Evolutionary conservation across 345 rosid species (phyloP).

Genomic region (Citrus cavaleriei): DNA sequence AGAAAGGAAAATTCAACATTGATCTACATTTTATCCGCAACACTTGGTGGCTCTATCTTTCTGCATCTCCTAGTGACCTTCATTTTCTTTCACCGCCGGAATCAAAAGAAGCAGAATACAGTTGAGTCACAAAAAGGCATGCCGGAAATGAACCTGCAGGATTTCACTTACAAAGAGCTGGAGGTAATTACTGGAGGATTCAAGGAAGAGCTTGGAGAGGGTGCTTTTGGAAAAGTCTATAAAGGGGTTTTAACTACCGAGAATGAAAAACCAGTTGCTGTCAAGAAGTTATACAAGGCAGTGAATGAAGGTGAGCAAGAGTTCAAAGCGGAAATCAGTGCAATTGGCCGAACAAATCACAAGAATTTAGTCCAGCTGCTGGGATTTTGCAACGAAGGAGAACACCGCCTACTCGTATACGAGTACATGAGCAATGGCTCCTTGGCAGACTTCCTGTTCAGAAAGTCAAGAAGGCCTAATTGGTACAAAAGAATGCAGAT

Average conservation of each 20-base stretch:
- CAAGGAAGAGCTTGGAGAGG: conserved; percentile 31
- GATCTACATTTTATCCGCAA: conserved; percentile 13
- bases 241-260: conserved; percentile 18
- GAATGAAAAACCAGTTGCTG: conserved; percentile 4
- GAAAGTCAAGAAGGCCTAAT: conserved; percentile 2
- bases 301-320: conserved; percentile 15
- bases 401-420: conserved; percentile 31
- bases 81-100: neutral
- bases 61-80: conserved; percentile 15
- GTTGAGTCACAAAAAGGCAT: neutral
- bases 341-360: conserved; percentile 33
- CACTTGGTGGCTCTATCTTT: conserved; percentile 19
- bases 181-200: conserved; percentile 22
- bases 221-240: conserved; percentile 31
- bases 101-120: neutral
- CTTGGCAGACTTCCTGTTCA: conserved; percentile 1
- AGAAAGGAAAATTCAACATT: neutral
- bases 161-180: conserved; percentile 24
- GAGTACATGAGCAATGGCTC: conserved; percentile 31
- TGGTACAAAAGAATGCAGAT: conserved; percentile 16
- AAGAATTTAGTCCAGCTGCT: conserved; percentile 31
- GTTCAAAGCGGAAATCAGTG: conserved; percentile 26
- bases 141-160: conserved; percentile 1
- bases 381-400: conserved; percentile 36
- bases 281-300: conserved; percentile 19